These are phyloP conservation scores for Xylariaceae sp. DNA, from an alignment of 2,329 filamentous ascomycete genomes.

Conservation along the genomic window DNA sequence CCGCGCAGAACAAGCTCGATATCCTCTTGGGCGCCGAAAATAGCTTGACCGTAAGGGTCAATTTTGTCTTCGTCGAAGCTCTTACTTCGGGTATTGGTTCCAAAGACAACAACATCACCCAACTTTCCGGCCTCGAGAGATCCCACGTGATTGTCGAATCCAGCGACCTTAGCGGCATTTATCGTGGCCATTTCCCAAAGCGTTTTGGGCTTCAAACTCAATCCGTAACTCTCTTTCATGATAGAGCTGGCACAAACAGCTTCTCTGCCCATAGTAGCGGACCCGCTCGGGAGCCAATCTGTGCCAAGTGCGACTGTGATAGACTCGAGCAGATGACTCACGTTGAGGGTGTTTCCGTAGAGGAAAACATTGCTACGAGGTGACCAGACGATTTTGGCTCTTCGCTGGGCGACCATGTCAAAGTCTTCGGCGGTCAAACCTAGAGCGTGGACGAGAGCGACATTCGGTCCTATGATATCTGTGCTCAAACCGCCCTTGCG, in stretches of 20 bases:
- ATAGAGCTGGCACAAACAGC: slow-evolving; percentile 19
- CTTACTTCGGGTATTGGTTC: slow-evolving; percentile 11
- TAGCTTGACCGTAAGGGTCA: slow-evolving; percentile 20
- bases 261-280: slow-evolving; percentile 27
- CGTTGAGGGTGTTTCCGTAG: slow-evolving; percentile 28
- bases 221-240: slow-evolving; percentile 13
- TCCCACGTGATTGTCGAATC: slow-evolving; percentile 37
- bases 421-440: slow-evolving; percentile 22
- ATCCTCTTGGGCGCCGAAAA: slow-evolving; percentile 19
- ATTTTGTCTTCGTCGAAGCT: background rate
- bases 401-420: slow-evolving; percentile 25
- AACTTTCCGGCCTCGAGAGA: slow-evolving; percentile 39
- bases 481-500: slow-evolving; percentile 22
- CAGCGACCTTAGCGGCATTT: slow-evolving; percentile 38
- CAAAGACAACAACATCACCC: slow-evolving; percentile 43
- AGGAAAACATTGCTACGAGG: slow-evolving; percentile 29
- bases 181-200: slow-evolving; percentile 39
- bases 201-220: slow-evolving; percentile 16
- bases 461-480: slow-evolving; percentile 26
- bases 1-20: slow-evolving; percentile 29
- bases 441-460: slow-evolving; percentile 27
- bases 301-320: slow-evolving; percentile 30
- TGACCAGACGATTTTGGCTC: slow-evolving; percentile 28
- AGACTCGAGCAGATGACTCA: slow-evolving; percentile 22
- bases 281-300: slow-evolving; percentile 29